Base-by-base conservation (phyloP, 768 basidiomycete species). In the Coprinopsis sp. region DNA sequence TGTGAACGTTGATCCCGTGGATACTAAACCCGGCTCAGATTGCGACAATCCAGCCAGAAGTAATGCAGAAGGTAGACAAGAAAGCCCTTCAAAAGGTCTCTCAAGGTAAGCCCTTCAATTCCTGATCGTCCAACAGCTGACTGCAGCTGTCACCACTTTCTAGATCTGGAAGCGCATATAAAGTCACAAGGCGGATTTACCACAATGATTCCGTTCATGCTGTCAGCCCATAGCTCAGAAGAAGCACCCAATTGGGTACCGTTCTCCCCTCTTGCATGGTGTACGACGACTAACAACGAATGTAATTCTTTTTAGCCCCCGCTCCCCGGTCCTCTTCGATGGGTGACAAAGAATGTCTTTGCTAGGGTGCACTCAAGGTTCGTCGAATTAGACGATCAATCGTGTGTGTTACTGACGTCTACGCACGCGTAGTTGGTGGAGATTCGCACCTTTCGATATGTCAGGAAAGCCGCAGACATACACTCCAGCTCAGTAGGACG, bases 381-480 rank as follows among this genome's bases (percentile, higher is more conserved):
- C 6, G 55, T n/a, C 7, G n/a, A n/a, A 6, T n/a, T 24, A 39
- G 12, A 16, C 13, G 2, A 28, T 37, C 27, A 18, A 25, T 33
- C 5, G 6, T 22, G 4, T 19, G 14, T 16, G 3, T 19, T 34
- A n/a, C 16, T 25, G 18, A 19, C 8, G 14, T 47, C n/a, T n/a
- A n/a, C n/a, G n/a, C n/a, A n/a, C n/a, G n/a, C n/a, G n/a, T 40
- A 61, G 60, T n/a, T 56, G 53, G 33, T 61, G 60, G 60, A 59
- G 55, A 38, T 61, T 61, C 31, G 47, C 60, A 2, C 50, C 60
- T 16, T 61, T 50, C 28, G 52, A 51, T 30, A 34, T 49, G 14
- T 42, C 47, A 19, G 60, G 58, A 11, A 39, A 46, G 13, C 49
- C 54, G 7, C 51, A 51, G 30, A 33, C 10, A 24, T 44, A 33